Evolutionary conservation across 2,329 filamentous ascomycete genomes (phyloP).

Genomic region (Colletotrichum acutatum): DNA sequence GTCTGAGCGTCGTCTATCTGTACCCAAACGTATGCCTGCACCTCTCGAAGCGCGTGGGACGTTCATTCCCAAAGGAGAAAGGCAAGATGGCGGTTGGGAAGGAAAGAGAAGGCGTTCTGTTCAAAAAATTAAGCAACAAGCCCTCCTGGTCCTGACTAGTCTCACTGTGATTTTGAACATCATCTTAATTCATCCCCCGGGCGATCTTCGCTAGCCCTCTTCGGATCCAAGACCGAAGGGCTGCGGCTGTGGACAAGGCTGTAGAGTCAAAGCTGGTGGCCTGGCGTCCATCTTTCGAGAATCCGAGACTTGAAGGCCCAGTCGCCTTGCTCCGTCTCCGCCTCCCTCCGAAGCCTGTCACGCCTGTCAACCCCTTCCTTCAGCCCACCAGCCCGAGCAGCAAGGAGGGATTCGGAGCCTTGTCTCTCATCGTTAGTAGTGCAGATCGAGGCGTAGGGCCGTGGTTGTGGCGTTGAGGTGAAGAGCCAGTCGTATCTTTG

Average conservation of each 20-base stretch:
- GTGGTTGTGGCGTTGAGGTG: slow-evolving; percentile 6
- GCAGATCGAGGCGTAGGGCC: slow-evolving; percentile 13
- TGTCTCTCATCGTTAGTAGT: not conserved
- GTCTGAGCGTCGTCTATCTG: not conserved
- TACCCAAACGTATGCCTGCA: not conserved
- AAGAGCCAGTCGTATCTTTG: slow-evolving; percentile 24
- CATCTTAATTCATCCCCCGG: not conserved
- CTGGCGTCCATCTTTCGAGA: not conserved
- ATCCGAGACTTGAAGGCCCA: slow-evolving; percentile 6
- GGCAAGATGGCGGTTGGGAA: too few species aligned
- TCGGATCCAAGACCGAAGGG: slow-evolving; percentile 12
- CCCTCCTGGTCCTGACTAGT: not conserved
- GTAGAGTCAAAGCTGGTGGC: slow-evolving; percentile 7
- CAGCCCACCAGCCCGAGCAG: not conserved
- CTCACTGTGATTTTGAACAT: slow-evolving; percentile 3
- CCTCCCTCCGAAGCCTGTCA: not conserved
- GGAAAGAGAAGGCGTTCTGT: not conserved
- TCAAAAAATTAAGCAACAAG: not conserved
- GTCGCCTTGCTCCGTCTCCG: slow-evolving; percentile 3
- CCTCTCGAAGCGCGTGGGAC: not conserved
- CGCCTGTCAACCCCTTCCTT: not conserved
- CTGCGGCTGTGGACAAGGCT: slow-evolving; percentile 9
- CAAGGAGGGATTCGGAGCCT: slow-evolving; percentile 7
- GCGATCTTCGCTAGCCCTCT: slow-evolving; percentile 11
- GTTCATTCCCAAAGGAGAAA: not conserved